Evolutionary conservation across 2,329 filamentous ascomycete species (phyloP).

Genomic region (Sporothrix protearum): DNA sequence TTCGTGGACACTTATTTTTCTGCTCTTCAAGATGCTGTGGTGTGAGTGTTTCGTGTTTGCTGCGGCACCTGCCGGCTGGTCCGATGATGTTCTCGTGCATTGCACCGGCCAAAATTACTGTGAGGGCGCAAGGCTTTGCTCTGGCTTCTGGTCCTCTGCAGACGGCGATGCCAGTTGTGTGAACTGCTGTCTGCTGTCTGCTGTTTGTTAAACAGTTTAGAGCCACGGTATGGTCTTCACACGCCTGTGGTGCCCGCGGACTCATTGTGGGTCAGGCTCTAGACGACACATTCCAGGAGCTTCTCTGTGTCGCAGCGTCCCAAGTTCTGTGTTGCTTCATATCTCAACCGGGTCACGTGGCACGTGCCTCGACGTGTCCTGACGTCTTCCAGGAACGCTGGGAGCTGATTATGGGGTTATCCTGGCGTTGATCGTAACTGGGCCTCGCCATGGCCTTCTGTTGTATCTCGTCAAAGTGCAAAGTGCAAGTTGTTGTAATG

Average conservation of each 20-base stretch:
- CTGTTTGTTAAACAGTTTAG: background rate
- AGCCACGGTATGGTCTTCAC: background rate
- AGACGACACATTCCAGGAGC: conserved; percentile 8
- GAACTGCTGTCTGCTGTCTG: background rate
- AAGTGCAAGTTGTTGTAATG: too few species aligned
- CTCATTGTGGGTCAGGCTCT: background rate
- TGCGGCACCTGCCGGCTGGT: conserved; percentile 12
- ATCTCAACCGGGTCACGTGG: background rate
- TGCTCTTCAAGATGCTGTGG: background rate
- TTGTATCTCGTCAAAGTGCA: background rate
- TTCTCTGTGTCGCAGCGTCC: background rate
- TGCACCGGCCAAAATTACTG: background rate
- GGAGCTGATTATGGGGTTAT: background rate
- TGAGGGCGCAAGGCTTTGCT: background rate
- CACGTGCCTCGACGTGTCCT: background rate
- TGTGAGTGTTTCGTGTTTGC: background rate
- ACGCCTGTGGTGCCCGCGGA: background rate
- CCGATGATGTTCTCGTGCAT: conserved; percentile 20
- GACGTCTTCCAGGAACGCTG: background rate
- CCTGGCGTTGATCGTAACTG: background rate
- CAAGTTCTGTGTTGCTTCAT: background rate
- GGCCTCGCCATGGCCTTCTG: background rate
- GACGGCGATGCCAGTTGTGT: background rate
- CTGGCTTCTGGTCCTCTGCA: background rate
- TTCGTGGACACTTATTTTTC: background rate